Evolutionary conservation across 2,329 filamentous ascomycete species (phyloP), one percentile per base, ranked within the genome.

Genomic region (Volutella citrinella): DNA sequence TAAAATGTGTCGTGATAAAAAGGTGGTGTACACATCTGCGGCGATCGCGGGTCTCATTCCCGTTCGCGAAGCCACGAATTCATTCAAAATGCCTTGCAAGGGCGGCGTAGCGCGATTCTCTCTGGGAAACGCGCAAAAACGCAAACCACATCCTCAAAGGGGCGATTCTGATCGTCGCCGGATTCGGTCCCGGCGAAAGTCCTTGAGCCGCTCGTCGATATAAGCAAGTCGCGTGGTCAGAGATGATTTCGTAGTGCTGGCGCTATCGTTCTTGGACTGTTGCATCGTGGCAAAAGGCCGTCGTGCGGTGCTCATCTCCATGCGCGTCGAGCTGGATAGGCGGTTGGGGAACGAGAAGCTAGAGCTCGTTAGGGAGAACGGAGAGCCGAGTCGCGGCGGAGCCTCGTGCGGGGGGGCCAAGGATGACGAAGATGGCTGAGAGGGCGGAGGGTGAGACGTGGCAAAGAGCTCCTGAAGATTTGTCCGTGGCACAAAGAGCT

Each of bases 301-400:
- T 5, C 68, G 65, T 36, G 70, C 57, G 32, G 65, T 56, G 14
- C 64, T 62, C 30, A 68, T 47, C 29, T 72, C 68, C 20, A 76
- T 60, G 24, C 61, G 64, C 10, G 62, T 58, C 4, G 68, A 64
- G 44, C 71, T 69, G 19, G 67, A 70, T 19, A 73, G 55, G 24
- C 78, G 69, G 38, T 74, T 76, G n/a, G 79, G 78, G 42, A 81
- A 78, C 27, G 78, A 81, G 49, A 77, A 69, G 55, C 72, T 78
- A 10, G 70, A 65, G 35, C 57, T 64, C 9, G 65, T 54, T 20
- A 65, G 65, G 7, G 68, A 61, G 43, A 82, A 82, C 0, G 78
- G 78, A 6, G 78, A 82, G 19, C 78, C 75, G 5, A 82, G 65
- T 7, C 76, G 69, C 11, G 68, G 63, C 24, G 68, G 70, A 3